These are phyloP conservation scores for Leishmania guyanensis DNA, from an alignment of 208 protist species.

Conservation along the genomic window DNA sequence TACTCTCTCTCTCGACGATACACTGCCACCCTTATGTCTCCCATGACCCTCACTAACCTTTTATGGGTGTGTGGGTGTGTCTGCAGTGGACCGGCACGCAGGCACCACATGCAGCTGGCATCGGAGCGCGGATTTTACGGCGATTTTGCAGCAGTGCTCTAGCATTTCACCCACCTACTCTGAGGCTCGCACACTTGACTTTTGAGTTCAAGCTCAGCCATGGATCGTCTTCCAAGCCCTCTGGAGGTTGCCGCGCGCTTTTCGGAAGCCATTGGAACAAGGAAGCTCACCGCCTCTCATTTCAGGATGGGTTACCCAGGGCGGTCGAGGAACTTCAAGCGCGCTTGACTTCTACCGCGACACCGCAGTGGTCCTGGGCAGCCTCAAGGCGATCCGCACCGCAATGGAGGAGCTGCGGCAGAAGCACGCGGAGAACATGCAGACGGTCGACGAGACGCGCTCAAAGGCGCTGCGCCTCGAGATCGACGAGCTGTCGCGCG, in stretches of 20 bases:
- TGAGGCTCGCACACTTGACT: not conserved
- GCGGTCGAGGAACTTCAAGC: not conserved
- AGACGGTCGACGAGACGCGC: conserved; percentile 62
- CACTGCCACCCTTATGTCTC: not conserved
- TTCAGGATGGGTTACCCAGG: not conserved
- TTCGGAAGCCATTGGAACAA: not conserved
- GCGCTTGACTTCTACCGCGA: conserved; percentile 55
- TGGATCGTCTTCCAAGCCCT: not conserved
- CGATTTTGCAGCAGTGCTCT: not conserved
- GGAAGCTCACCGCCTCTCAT: not conserved
- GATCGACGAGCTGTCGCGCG: conserved; percentile 58
- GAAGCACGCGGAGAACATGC: conserved; percentile 77
- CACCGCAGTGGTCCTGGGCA: conserved; percentile 27
- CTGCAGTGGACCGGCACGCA: not conserved
- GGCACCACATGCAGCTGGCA: not conserved
- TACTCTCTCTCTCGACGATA: not conserved
- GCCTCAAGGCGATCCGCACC: conserved; percentile 39
- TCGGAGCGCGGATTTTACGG: not conserved
- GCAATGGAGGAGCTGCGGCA: conserved; percentile 53
- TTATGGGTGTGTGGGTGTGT: not conserved
- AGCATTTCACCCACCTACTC: not conserved
- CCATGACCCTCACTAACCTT: not conserved
- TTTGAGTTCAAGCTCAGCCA: not conserved
- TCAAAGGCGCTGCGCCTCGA: conserved; percentile 58
- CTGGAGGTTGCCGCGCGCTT: not conserved